These are phyloP conservation scores for Cephalotrichum gorgonifer DNA, from an alignment of 2,329 filamentous ascomycete species.

Conservation along the genomic window DNA sequence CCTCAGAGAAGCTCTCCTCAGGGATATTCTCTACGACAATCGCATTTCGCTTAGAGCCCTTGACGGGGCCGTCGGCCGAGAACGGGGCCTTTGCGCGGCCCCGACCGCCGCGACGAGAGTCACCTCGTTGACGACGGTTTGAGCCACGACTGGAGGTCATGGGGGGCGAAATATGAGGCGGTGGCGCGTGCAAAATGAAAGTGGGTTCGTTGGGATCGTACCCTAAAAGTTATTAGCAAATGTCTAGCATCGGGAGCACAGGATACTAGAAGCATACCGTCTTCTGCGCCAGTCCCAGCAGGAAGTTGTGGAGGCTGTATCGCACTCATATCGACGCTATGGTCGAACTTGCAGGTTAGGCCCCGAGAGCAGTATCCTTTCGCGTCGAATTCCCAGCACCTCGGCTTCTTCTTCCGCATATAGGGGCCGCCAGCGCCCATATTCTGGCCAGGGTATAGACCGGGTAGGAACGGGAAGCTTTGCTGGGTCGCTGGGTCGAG, in stretches of 20 bases:
- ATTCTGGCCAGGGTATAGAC: neutral
- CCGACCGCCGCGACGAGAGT: conserved; percentile 19
- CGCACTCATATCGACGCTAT: conserved; percentile 31
- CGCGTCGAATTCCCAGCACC: conserved; percentile 61
- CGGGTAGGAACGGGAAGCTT: neutral
- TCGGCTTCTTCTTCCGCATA: conserved; percentile 27
- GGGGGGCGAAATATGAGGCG: conserved; percentile 12
- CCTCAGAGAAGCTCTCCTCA: conserved; percentile 56
- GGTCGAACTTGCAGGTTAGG: conserved; percentile 58
- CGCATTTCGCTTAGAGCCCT: conserved; percentile 52
- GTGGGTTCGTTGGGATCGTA: conserved; percentile 22
- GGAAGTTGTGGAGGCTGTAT: conserved; percentile 37
- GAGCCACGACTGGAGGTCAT: conserved; percentile 8
- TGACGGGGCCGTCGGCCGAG: conserved; percentile 52
- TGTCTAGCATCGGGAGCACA: neutral
- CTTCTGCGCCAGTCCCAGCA: conserved; percentile 34
- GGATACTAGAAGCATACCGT: conserved; percentile 9
- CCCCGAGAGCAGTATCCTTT: conserved; percentile 64
- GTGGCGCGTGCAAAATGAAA: conserved; percentile 12
- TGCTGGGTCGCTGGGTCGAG: neutral
- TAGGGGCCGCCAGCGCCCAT: neutral
- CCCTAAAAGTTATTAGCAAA: conserved; percentile 12
- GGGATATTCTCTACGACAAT: conserved; percentile 74
- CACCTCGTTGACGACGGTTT: conserved; percentile 22
- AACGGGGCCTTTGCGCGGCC: conserved; percentile 41